phyloP scores from a whole-genome alignment of 1,139 yeast genomes.

The Hyphopichia wangnamkhiaoensis region DNA sequence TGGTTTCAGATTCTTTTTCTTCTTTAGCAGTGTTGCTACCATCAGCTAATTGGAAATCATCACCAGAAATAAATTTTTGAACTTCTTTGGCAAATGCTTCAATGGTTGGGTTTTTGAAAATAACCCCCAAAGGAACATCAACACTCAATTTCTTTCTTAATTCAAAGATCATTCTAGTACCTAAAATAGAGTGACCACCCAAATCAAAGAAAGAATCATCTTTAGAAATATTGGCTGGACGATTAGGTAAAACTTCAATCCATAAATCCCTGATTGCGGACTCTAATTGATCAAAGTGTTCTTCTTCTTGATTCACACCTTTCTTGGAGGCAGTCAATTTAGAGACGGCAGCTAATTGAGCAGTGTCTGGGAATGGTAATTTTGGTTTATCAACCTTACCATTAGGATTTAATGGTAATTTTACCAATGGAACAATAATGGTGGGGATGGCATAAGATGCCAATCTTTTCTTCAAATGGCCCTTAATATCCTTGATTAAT shows the following conservation, averaged over 20 bases:
- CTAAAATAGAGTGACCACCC: slow-evolving; percentile 97
- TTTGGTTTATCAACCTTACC: slow-evolving; percentile 98
- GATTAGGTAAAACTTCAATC: slow-evolving; percentile 81
- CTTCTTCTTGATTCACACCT: slow-evolving; percentile 45
- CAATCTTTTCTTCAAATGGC: slow-evolving; percentile 80
- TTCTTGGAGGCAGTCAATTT: slow-evolving; percentile 36
- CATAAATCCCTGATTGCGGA: slow-evolving; percentile 74
- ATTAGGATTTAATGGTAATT: slow-evolving; percentile 92
- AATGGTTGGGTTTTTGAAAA: slow-evolving; percentile 87
- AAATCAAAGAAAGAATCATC: slow-evolving; percentile 92
- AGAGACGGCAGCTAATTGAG: slow-evolving; percentile 74
- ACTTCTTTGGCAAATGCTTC: slow-evolving; percentile 75
- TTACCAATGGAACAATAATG: slow-evolving; percentile 80
- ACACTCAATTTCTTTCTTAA: slow-evolving; percentile 75
- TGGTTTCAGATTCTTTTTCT: slow-evolving; percentile 21
- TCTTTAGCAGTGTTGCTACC: slow-evolving; percentile 25
- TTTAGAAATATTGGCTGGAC: slow-evolving; percentile 74
- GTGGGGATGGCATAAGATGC: slow-evolving; percentile 95
- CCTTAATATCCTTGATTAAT: slow-evolving; percentile 77
- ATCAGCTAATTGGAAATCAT: slow-evolving; percentile 45
- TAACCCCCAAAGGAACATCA: slow-evolving; percentile 85
- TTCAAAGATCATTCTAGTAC: slow-evolving; percentile 95
- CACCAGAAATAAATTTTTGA: slow-evolving; percentile 52
- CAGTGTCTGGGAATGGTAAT: slow-evolving; percentile 90
- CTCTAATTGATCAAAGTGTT: slow-evolving; percentile 62